Evolutionary conservation across 1,284 basidiomycete species (phyloP), one percentile per base, ranked within the genome.

Genomic region (Veloboletus limbatus): DNA sequence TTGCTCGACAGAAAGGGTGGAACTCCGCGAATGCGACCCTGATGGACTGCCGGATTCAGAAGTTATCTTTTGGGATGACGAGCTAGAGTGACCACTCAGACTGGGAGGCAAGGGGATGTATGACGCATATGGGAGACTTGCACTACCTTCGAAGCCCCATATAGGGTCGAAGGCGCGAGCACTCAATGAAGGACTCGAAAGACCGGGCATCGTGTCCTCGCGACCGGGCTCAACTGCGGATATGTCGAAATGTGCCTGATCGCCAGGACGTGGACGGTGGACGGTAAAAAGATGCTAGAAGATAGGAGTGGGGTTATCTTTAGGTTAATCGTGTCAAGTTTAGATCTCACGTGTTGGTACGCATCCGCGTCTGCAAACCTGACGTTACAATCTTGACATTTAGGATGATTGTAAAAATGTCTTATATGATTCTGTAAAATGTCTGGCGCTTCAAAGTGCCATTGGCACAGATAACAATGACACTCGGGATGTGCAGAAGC

Each of bases 1-100:
- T 34, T 67, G 64, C n/a, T 64, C 60, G 8, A 66, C 59, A 8
- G 65, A 57, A 30, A 64, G 61, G 4, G 63, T 68, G 3, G 63
- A 67, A 42, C 63, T 67, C 24, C 61, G 59, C 16, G 66, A 64
- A 33, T 55, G 66, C 13, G 59, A 54, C 4, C 44, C 54, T 2
- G 39, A 44, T 17, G 59, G 62, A 7, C 40, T 42, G 7, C 25
- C 40, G 2, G 52, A 49, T 14, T 40, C 61, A 26, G 37, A 40
- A 11, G 37, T 32, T 21, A 59, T 43, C 18, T 49, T 51, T 43
- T 67, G 63, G 2, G 63, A 68, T 10, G 50, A 43, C 11, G 66
- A 52, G 22, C 63, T 68, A 17, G 63, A 65, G 33, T 53, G 54
- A 27, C 63, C 55, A 18, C 66, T 65, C 33, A 54, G 34, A 31